Conservation (phyloP, 176 grass and related monocot species). For the Aegilops speltoides region DNA sequence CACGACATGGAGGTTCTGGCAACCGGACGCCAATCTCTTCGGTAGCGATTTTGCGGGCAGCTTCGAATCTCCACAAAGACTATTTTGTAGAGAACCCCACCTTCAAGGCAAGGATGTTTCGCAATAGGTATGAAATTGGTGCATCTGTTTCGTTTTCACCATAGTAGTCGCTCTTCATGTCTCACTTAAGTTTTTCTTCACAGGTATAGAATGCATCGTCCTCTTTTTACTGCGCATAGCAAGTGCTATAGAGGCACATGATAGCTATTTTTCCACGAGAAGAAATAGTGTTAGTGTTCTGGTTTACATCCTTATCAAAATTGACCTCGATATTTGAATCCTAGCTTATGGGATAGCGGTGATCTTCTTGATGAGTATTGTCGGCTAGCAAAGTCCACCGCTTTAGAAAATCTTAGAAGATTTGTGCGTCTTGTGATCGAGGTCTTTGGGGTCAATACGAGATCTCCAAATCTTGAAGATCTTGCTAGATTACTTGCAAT, state of each 20-base stretch:
- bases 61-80: no score
- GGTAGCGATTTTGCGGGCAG: no score
- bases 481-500: neutral
- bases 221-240: neutral
- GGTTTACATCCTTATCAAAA: neutral
- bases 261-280: neutral
- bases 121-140: no score
- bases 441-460: neutral
- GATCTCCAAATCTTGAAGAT: neutral
- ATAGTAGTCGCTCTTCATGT: no score
- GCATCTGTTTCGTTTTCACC: no score
- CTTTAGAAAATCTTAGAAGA: neutral
- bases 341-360: neutral
- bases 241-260: neutral
- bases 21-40: no score
- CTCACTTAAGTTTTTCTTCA: no score
- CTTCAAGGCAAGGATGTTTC: no score
- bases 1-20: no score
- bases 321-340: neutral
- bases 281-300: neutral
- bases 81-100: no score
- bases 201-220: neutral
- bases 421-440: neutral
- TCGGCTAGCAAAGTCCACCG: neutral
- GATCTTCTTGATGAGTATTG: neutral